Percentiles rank a stretch among this genome's conserved stretches.
These are phyloP conservation scores for Exsudoporus frostii DNA, from an alignment of 768 basidiomycete species.

Conservation along the genomic window DNA sequence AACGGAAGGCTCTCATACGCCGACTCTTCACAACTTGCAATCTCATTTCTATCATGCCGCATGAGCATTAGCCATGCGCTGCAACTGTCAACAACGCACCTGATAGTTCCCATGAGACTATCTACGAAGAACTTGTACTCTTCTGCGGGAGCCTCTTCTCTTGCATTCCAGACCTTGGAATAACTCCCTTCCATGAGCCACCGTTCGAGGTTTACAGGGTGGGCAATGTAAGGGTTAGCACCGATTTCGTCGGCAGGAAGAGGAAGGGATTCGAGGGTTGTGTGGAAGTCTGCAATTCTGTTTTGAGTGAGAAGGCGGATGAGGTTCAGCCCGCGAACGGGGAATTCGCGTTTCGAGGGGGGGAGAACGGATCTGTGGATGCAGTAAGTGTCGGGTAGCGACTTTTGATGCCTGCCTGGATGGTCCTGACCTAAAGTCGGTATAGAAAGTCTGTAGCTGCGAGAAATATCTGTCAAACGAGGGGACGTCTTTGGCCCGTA, in stretches of 20 bases:
- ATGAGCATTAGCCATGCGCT: conserved; percentile 1
- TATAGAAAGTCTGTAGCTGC: conserved; percentile 87
- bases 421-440: conserved; percentile 66
- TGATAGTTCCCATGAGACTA: conserved; percentile 89
- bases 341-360: conserved; percentile 80
- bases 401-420: not conserved
- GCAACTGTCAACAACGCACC: conserved; percentile 44
- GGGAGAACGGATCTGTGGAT: conserved; percentile 64
- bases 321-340: conserved; percentile 90
- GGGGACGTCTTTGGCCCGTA: conserved; percentile 82
- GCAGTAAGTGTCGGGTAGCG: conserved; percentile 1
- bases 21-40: conserved; percentile 92
- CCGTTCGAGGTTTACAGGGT: conserved; percentile 88
- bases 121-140: conserved; percentile 96
- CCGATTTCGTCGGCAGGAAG: conserved; percentile 63
- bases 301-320: conserved; percentile 94
- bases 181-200: conserved; percentile 99
- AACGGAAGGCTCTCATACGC: conserved; percentile 91
- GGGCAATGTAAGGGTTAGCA: conserved; percentile 71
- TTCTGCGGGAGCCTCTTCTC: conserved; percentile 87
- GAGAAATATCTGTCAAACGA: conserved; percentile 95
- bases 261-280: conserved; percentile 86
- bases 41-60: conserved; percentile 70
- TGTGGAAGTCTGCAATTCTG: conserved; percentile 97
- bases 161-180: conserved; percentile 95